Conservation (phyloP, 2,329 filamentous ascomycete species). For the Diplodia scrobiculata region DNA sequence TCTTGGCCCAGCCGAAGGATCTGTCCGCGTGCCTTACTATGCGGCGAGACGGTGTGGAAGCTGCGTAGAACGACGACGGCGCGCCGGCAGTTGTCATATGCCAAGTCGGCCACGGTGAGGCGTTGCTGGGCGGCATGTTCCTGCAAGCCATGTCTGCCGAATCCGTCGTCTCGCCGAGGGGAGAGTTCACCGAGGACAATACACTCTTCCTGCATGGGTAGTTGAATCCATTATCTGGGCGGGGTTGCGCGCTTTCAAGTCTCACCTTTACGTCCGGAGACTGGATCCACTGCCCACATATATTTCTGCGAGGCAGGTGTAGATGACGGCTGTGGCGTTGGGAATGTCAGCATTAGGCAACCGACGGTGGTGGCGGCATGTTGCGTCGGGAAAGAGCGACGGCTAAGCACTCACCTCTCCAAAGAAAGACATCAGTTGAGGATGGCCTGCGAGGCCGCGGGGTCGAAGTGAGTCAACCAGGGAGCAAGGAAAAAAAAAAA, state of each 20-base stretch:
- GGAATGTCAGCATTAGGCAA: background rate
- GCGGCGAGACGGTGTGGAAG: background rate
- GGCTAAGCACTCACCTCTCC: background rate
- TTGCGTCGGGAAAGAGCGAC: background rate
- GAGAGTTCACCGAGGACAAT: too few species aligned
- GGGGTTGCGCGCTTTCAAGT: too few species aligned
- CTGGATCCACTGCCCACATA: too few species aligned
- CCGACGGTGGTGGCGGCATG: background rate
- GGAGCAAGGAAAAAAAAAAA: background rate
- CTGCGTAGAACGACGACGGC: background rate
- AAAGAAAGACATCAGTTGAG: background rate
- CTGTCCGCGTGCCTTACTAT: background rate
- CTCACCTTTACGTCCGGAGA: too few species aligned
- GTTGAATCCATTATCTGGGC: too few species aligned
- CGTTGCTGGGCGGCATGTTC: background rate
- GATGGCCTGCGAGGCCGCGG: background rate
- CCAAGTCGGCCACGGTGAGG: constrained; percentile 13
- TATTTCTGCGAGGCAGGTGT: too few species aligned
- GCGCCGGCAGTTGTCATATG: constrained; percentile 6
- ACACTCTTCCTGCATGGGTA: too few species aligned
- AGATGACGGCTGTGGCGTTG: background rate
- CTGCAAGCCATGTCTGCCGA: constrained; percentile 2
- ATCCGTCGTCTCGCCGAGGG: background rate
- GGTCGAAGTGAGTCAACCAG: background rate
- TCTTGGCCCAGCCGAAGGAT: constrained; percentile 1